Base-by-base conservation (phyloP, 306 rosid genomes). In the Castanopsis chinensis region DNA sequence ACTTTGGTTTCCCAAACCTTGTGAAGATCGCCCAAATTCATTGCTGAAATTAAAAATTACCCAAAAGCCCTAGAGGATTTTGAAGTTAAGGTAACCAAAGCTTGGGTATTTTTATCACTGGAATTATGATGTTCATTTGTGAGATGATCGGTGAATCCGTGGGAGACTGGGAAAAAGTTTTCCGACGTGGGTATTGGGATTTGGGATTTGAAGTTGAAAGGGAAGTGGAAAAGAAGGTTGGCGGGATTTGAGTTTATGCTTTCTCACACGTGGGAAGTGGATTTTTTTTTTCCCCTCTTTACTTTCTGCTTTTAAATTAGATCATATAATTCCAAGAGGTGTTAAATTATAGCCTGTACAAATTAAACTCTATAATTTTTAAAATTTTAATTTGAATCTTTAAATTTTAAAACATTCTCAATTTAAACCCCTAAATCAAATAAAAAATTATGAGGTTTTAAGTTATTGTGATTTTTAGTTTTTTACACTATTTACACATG, bases 1-100 rank as follows among this genome's bases (percentile, higher is more conserved):
- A 93, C 90, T 84, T 65, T 90, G 87, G 85, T 85, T 85, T 94
- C 97, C 99, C 99, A 94, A 19, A 94, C 92, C 80, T 92, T 91
- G 90, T 94, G 73, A 19, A 84, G 84, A 55, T 94, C 93, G 25
- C 94, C 97, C 74, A 68, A 11, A 80, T 92, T 88, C 97, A 92
- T 92, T 20, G 61, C 35, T 28, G 5, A 60, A 25, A 21, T 82
- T 84, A 71, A 60, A 2, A 56, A 52, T 52, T 45, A 45, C 28
- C 41, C 3, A 7, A n/a, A 75, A 75, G 19, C 19, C 43, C 78
- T 45, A 6, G 55, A 76, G 45, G 32, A 43, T 79, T 74, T 19
- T 6, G 54, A 64, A 71, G 49, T 45, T 33, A 30, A 69, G 63
- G 19, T 57, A 63, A 3, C 45, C 45, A 41, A 45, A 74, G 37